Base-by-base conservation (phyloP, 768 basidiomycete genomes). In the Aureoboletus auriporus region DNA sequence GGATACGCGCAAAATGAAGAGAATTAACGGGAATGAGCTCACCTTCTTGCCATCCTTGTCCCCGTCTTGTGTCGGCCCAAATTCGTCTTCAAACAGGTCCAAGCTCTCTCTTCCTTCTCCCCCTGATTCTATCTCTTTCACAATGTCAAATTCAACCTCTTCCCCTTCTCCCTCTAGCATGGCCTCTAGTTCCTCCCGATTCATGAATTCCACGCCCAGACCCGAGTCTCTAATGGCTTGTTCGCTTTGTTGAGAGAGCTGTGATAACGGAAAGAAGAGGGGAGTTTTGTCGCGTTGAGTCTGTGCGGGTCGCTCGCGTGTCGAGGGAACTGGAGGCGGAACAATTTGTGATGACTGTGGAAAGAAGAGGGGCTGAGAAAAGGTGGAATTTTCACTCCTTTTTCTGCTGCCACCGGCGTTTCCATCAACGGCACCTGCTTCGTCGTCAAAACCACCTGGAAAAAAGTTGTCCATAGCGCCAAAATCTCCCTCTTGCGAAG, bases 151-250 rank as follows among this genome's bases (percentile, higher is more conserved):
- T n/a, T 42, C 66, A 38, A 69, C 60, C 47, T 69, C 66, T 37
- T 68, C 64, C 2, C 58, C 68, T 4, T 68, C 64, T 36, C 66
- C 68, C 26, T 68, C 68, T 31, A 69, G 41, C 63, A 69, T 62
- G 23, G 75, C 79, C 17, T 69, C 73, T 31, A 89, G 64, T 60
- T 88, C 85, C 20, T 79, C 75, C 6, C 65, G 72, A 49, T 74
- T 70, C 86, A 89, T 86, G 51, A 74, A 60, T 57, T 87, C 85
- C 20, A 84, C 71, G 3, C 83, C 85, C 27, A 90, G 67, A 5
- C 86, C 86, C 1, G 83, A 80, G 26, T 72, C 74, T 33, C 73
- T 73, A 39, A 89, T 71, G 6, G 73, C 71, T 43, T 74, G 77
- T 54, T 74, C 70, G 33, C 80, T 76, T 28, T 72, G 74, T 27